phyloP scores from a whole-genome alignment of 1,139 yeast species.

The Candida gigantensis region DNA sequence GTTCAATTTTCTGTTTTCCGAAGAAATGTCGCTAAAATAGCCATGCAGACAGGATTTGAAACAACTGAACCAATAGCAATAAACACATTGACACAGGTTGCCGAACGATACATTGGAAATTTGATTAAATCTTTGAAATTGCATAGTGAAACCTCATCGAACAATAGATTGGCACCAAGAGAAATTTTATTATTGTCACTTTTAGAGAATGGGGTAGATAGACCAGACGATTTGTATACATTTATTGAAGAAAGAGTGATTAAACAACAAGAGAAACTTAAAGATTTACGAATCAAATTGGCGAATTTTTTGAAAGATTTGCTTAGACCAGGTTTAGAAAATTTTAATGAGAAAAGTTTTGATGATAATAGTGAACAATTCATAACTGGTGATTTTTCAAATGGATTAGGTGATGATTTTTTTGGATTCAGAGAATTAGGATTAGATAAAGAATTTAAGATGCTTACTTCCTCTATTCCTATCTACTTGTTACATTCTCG shows the following conservation, averaged over 20 bases:
- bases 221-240: conserved; percentile 73
- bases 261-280: conserved; percentile 68
- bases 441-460: conserved; percentile 87
- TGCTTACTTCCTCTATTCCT: conserved; percentile 84
- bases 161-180: conserved; percentile 41
- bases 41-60: conserved; percentile 95
- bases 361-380: conserved; percentile 92
- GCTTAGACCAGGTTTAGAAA: conserved; percentile 79
- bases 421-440: conserved; percentile 96
- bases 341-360: conserved; percentile 74
- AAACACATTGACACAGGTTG: conserved; percentile 78
- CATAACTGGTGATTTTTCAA: conserved; percentile 90
- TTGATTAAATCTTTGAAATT: conserved; percentile 69
- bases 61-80: conserved; percentile 76
- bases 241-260: conserved; percentile 74
- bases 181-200: conserved; percentile 64
- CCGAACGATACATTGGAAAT: conserved; percentile 77
- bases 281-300: conserved; percentile 66
- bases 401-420: conserved; percentile 92
- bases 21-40: conserved; percentile 71
- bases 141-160: conserved; percentile 66
- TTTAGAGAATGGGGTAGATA: conserved; percentile 81
- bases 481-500: conserved; percentile 83
- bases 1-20: conserved; percentile 68
- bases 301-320: conserved; percentile 78